Evolutionary conservation across 2,329 filamentous ascomycete genomes (phyloP), one percentile per base, ranked within the genome.

Genomic region (Colletotrichum lindemuthianum): DNA sequence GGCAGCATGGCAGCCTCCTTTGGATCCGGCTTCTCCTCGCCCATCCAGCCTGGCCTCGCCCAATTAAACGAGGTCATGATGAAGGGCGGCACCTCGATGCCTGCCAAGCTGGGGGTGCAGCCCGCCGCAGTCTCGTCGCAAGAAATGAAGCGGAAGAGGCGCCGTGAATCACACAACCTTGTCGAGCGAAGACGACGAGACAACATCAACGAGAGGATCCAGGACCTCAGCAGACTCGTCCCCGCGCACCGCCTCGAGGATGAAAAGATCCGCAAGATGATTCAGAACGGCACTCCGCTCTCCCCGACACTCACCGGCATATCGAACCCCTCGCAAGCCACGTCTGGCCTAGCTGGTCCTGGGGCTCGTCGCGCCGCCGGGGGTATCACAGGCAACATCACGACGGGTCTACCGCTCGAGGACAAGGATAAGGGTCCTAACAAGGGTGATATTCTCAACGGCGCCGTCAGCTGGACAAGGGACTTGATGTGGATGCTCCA

Each of bases 371-470:
- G 94, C 67, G 93, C 93, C 36, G 88, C 90, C 37, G 88, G 90
- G 56, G 84, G 83, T n/a, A 78, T 77, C 7, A 84, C 89, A 7
- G 91, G 91, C 41, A 96, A 92, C 74, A 97, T 97, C 72, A 97
- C 93, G 6, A 95, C 95, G 69, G 93, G 94, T 12, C 85, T 98
- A 36, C 95, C 96, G 0, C 86, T 97, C 40, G 96, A 99, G 72
- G 96, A 98, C 70, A 98, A 98, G 76, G 96, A 99, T 80, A 98
- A 98, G 75, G 96, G 96, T 0, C 96, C 96, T 6, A 98, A 98
- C 83, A 99, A 99, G 81, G 96, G 96, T 52, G 96, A 99, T 72
- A 98, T 99, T 65, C 89, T 99, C 71, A 98, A 98, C 73, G 95
- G 96, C 36, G 92, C 95, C 39, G 96, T 98, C 58, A 93, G 93